Percentiles rank a stretch among this genome's conserved stretches.
Evolutionary conservation across 2,329 filamentous ascomycete species (phyloP).

Genomic region (Knoxdaviesia proteae): DNA sequence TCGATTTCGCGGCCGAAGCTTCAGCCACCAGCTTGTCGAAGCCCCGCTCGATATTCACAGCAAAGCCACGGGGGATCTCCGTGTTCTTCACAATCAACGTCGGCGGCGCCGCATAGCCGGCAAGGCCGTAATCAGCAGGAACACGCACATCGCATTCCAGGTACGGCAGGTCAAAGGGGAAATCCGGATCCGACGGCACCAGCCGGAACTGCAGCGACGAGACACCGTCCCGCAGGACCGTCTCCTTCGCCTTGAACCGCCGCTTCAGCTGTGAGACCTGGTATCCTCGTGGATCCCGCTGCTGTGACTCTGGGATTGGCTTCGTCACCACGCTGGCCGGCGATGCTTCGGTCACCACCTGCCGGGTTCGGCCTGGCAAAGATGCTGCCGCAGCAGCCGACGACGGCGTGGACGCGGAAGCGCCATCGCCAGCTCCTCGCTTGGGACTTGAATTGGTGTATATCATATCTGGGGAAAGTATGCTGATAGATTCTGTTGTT

Average conservation of each 20-base stretch:
- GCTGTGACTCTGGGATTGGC: slow-evolving; percentile 35
- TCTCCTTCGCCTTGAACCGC: slow-evolving; percentile 34
- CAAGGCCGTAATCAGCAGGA: slow-evolving; percentile 30
- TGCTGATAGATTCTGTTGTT: no score
- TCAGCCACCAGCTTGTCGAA: slow-evolving; percentile 44
- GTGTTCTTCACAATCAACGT: slow-evolving; percentile 43
- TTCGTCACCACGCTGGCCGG: slow-evolving; percentile 33
- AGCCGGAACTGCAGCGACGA: slow-evolving; percentile 44
- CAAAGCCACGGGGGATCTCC: slow-evolving; percentile 49
- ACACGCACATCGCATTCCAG: slow-evolving; percentile 49
- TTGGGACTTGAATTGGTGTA: no score
- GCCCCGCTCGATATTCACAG: slow-evolving; percentile 56
- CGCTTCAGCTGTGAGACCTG: slow-evolving; percentile 53
- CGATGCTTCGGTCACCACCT: slow-evolving; percentile 21
- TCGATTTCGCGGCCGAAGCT: slow-evolving; percentile 17
- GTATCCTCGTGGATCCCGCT: slow-evolving; percentile 49
- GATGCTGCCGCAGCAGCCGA: no score
- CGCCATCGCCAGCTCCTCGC: no score
- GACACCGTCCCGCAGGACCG: slow-evolving; percentile 21
- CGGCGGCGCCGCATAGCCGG: slow-evolving; percentile 17
- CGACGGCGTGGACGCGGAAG: no score
- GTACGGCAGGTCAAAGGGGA: slow-evolving; percentile 53
- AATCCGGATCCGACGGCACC: slow-evolving; percentile 60
- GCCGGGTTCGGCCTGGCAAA: slow-evolving; percentile 29
- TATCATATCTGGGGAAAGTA: no score